Percentiles rank a stretch among this genome's conserved stretches.
Conservation (phyloP, 23 red algal species). For the Gracilaria gracilis region DNA sequence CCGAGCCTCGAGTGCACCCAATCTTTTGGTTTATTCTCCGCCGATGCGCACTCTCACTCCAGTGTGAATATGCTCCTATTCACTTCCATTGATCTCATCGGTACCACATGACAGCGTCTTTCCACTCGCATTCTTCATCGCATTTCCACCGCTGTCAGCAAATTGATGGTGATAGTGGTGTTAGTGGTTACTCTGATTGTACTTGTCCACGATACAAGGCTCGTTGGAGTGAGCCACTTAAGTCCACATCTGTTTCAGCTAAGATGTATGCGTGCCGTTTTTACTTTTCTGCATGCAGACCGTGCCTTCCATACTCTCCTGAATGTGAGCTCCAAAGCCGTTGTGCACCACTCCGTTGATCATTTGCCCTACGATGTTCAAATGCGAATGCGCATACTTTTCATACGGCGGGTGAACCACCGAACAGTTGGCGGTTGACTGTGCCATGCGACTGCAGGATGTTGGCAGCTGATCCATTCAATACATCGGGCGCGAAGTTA, state of each 20-base stretch:
- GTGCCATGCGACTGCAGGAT: background rate
- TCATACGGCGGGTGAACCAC: background rate
- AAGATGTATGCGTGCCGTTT: background rate
- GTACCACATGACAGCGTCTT: conserved; percentile 24
- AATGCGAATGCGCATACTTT: background rate
- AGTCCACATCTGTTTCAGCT: conserved; percentile 17
- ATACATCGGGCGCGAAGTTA: background rate
- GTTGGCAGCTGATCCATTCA: background rate
- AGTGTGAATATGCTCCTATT: background rate
- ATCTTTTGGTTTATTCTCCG: background rate
- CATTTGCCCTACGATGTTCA: background rate
- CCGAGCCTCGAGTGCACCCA: background rate
- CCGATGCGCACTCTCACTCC: background rate
- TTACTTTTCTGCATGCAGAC: background rate
- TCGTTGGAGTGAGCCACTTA: conserved; percentile 40
- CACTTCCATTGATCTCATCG: background rate
- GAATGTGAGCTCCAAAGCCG: conserved; percentile 18
- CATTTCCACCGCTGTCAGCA: conserved; percentile 9
- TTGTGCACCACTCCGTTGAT: conserved; percentile 18
- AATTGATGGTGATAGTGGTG: conserved; percentile 1
- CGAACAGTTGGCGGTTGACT: background rate
- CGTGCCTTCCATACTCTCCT: background rate
- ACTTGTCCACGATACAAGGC: conserved; percentile 32
- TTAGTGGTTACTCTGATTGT: conserved; percentile 50
- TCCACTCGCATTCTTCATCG: background rate